A percentile compares a stretch with the other conserved stretches of the same genome.
These are phyloP conservation scores for Amanita molliuscula DNA, from an alignment of 768 basidiomycete species.

Conservation along the genomic window DNA sequence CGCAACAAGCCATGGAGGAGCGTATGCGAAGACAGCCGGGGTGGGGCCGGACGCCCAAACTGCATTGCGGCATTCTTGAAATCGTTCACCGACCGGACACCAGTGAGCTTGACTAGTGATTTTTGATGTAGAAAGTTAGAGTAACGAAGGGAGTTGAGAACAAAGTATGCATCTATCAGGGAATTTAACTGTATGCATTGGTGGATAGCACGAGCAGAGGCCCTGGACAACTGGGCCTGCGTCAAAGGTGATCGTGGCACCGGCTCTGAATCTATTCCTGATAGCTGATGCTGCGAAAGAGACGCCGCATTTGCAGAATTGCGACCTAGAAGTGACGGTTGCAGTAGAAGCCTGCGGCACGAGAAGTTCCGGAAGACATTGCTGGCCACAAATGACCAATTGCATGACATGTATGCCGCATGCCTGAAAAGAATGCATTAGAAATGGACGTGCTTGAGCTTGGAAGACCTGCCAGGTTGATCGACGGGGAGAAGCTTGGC, in stretches of 20 bases:
- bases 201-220: constrained; percentile 43
- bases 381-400: constrained; percentile 43
- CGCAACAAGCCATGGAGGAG: constrained; percentile 59
- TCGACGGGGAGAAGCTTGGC: neutral
- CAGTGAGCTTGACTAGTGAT: constrained; percentile 5
- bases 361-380: constrained; percentile 18
- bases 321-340: neutral
- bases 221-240: constrained; percentile 11
- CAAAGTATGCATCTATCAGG: constrained; percentile 39
- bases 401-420: constrained; percentile 69
- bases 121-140: constrained; percentile 20
- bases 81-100: constrained; percentile 6
- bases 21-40: constrained; percentile 50
- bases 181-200: constrained; percentile 30
- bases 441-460: neutral
- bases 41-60: constrained; percentile 33
- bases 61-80: constrained; percentile 10
- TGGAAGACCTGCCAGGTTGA: constrained; percentile 10
- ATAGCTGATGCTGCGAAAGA: neutral
- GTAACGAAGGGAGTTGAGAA: constrained; percentile 47
- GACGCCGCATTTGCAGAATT: neutral
- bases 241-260: neutral
- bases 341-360: neutral
- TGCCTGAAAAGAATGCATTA: constrained; percentile 22
- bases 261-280: neutral